A percentile compares a stretch with the other conserved stretches of the same genome.
phyloP scores from a whole-genome alignment of 2,329 filamentous ascomycete genomes.

The Beauveria varroae region DNA sequence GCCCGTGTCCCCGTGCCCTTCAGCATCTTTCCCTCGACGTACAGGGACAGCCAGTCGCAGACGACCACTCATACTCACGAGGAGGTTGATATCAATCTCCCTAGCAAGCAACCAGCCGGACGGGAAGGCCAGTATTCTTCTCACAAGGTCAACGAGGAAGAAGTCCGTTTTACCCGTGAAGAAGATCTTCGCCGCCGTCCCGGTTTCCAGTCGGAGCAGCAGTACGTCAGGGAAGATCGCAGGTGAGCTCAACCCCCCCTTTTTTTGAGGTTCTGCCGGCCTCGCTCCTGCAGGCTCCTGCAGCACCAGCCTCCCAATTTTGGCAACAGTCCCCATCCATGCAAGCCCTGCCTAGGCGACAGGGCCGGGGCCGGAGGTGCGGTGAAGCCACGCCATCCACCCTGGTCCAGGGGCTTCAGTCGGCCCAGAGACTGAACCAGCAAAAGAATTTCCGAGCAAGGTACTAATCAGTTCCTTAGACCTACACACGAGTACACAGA shows the following conservation, averaged over 20 bases:
- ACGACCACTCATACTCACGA: conserved; percentile 62
- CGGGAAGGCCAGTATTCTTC: conserved; percentile 93
- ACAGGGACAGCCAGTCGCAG: conserved; percentile 59
- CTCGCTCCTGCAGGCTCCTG: conserved; percentile 9
- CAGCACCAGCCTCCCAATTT: conserved; percentile 8
- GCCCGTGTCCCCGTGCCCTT: conserved; percentile 98
- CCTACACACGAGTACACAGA: conserved; percentile 46
- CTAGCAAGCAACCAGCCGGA: conserved; percentile 72
- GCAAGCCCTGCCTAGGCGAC: conserved; percentile 5
- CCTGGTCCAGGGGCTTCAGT: conserved; percentile 7
- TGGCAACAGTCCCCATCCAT: not conserved
- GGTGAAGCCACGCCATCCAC: conserved; percentile 4
- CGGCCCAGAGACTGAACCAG: not conserved
- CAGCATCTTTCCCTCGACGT: conserved; percentile 99
- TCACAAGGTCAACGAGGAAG: conserved; percentile 68
- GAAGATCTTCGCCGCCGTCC: conserved; percentile 70
- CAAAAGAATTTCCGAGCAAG: not conserved
- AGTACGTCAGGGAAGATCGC: conserved; percentile 42
- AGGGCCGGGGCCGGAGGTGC: not conserved
- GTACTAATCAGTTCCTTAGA: conserved; percentile 17
- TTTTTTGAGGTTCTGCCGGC: conserved; percentile 9
- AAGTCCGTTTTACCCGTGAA: conserved; percentile 73
- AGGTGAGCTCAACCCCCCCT: conserved; percentile 35
- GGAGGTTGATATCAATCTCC: conserved; percentile 79
- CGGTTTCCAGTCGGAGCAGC: conserved; percentile 51